Percentiles rank a stretch among this genome's conserved stretches.
phyloP scores from a whole-genome alignment of 805 yeast species.

The Candida chauliodis region DNA sequence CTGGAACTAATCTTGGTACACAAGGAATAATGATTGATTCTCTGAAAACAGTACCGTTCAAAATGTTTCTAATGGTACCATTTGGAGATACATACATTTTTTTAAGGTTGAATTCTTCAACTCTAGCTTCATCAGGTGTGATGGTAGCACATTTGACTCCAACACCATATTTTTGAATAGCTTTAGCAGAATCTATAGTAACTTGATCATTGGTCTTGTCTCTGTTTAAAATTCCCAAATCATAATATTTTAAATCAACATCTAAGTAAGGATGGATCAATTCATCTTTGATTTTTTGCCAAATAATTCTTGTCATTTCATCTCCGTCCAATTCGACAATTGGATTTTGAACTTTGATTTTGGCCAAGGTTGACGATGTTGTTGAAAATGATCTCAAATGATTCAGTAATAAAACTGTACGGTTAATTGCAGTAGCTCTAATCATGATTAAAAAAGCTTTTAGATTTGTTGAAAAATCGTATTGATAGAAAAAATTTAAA shows the following conservation, averaged over 20 bases:
- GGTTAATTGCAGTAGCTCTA: constrained; percentile 11
- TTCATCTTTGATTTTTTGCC: constrained; percentile 69
- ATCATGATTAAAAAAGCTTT: constrained; percentile 9
- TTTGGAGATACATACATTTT: constrained; percentile 87
- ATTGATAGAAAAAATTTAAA: too few relatives aligned
- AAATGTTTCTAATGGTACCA: constrained; percentile 77
- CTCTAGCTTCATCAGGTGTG: constrained; percentile 80
- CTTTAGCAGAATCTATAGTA: constrained; percentile 76
- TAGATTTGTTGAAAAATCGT: constrained; percentile 3
- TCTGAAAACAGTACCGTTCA: constrained; percentile 82
- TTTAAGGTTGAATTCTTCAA: constrained; percentile 66
- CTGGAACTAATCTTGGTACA: constrained; percentile 72
- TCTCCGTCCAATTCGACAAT: constrained; percentile 82
- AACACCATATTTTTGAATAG: constrained; percentile 70
- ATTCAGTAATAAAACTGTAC: constrained; percentile 5
- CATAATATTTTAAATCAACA: constrained; percentile 73
- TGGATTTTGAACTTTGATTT: constrained; percentile 69
- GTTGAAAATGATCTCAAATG: constrained; percentile 14
- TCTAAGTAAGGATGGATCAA: constrained; percentile 68
- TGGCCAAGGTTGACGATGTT: constrained; percentile 19
- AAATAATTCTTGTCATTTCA: constrained; percentile 83
- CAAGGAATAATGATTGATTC: constrained; percentile 79
- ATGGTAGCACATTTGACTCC: constrained; percentile 85
- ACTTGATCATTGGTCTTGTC: constrained; percentile 70
- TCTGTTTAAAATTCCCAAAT: constrained; percentile 63